phyloP scores from a whole-genome alignment of 441 rosid genomes.

The Erodium moschatum region DNA sequence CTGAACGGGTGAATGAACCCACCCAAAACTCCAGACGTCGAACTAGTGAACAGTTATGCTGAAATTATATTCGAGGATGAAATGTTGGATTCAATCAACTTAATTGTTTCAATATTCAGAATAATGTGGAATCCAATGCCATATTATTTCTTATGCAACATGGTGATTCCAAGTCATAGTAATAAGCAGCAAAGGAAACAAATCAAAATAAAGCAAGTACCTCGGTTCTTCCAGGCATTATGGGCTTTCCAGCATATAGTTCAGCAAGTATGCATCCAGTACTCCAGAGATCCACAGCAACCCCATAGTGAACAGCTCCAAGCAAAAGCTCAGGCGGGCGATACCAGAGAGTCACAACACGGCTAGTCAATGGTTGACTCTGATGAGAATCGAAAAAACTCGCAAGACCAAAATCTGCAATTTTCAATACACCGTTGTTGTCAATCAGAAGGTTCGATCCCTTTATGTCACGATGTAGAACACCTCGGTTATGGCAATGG shows the following conservation, averaged over 20 bases:
- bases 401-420: conserved; percentile 94
- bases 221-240: conserved; percentile 99
- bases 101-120: too few relatives aligned
- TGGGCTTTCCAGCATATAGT: conserved; percentile 92
- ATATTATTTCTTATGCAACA: too few relatives aligned
- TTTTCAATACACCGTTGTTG: conserved; percentile 77
- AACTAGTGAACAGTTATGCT: too few relatives aligned
- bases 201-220: too few relatives aligned
- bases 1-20: too few relatives aligned
- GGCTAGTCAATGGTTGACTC: conserved; percentile 76
- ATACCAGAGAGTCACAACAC: conserved; percentile 96
- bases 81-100: too few relatives aligned
- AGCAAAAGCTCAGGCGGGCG: conserved; percentile 95
- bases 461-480: conserved; percentile 84
- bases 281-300: conserved; percentile 94
- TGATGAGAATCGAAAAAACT: conserved; percentile 65
- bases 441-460: conserved; percentile 27
- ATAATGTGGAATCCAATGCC: too few relatives aligned
- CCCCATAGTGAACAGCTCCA: conserved; percentile 78
- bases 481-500: conserved; percentile 84
- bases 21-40: too few relatives aligned
- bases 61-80: too few relatives aligned
- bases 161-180: too few relatives aligned
- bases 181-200: too few relatives aligned
- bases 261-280: conserved; percentile 96